Conservation (phyloP, 345 rosid genomes). For the Salix koriyanagi region DNA sequence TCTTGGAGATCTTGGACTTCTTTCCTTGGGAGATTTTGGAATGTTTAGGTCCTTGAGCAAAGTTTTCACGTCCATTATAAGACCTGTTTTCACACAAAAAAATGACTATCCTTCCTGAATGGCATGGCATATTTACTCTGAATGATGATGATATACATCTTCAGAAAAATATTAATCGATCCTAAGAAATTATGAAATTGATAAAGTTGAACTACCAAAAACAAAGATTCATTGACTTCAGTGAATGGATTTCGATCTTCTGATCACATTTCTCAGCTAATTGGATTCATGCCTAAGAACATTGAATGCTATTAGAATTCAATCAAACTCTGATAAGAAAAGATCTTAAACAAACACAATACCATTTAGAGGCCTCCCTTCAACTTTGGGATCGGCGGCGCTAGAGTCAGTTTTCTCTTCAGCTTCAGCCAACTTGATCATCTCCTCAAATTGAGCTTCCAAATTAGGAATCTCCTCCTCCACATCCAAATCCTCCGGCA, state of each 20-base stretch:
- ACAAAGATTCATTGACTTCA: not conserved
- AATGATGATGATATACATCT: not conserved
- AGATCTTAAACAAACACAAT: not conserved
- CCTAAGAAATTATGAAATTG: not conserved
- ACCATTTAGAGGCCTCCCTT: conserved; percentile 3
- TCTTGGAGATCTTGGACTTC: conserved; percentile 7
- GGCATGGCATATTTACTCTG: no score
- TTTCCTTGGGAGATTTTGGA: conserved; percentile 5
- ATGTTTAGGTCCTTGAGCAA: conserved; percentile 11
- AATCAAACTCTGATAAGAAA: not conserved
- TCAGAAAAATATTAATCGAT: not conserved
- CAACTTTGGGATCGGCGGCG: not conserved
- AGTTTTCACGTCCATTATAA: conserved; percentile 6
- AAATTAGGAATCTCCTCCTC: not conserved
- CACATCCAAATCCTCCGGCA: conserved; percentile 15
- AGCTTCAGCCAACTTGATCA: conserved; percentile 8
- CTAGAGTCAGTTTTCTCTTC: not conserved
- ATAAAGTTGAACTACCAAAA: not conserved
- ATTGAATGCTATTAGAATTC: not conserved
- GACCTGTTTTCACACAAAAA: conserved; percentile 5
- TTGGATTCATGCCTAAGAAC: no score
- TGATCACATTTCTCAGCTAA: not conserved
- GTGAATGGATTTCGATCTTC: not conserved
- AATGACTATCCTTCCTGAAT: not conserved
- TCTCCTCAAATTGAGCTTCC: conserved; percentile 16